Percentiles rank a stretch among this genome's conserved stretches.
Conservation (phyloP, 202 grass and related monocot species). For the Setaria viridis region DNA sequence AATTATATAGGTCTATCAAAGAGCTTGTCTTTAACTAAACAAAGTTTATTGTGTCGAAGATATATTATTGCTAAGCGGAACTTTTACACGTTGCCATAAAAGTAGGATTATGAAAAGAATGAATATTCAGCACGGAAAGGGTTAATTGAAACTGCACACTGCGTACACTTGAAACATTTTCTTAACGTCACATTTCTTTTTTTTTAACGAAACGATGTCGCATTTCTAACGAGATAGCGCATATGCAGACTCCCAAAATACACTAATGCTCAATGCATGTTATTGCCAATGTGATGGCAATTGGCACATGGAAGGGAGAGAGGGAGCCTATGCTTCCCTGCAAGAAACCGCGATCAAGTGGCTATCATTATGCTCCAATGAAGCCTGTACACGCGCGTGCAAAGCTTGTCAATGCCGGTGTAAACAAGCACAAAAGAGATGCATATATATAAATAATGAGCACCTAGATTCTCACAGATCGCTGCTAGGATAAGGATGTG, state of each 20-base stretch:
- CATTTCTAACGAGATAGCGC: background rate
- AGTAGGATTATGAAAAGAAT: background rate
- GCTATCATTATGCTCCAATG: constrained; percentile 43
- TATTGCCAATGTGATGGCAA: background rate
- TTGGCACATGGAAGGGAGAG: background rate
- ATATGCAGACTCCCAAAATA: constrained; percentile 17
- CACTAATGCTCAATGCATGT: constrained; percentile 7
- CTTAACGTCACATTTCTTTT: background rate
- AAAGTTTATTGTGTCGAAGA: too few relatives aligned
- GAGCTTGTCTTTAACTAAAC: too few relatives aligned
- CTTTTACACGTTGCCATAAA: background rate
- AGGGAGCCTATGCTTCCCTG: constrained; percentile 41
- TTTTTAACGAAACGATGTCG: too few relatives aligned
- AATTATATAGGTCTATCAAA: too few relatives aligned
- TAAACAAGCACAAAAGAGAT: constrained; percentile 29
- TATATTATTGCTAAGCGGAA: background rate
- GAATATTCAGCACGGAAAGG: background rate
- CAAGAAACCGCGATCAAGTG: constrained; percentile 51
- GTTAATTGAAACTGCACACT: background rate
- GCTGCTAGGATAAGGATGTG: constrained; percentile 53
- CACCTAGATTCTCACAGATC: constrained; percentile 47
- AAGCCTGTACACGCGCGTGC: constrained; percentile 25
- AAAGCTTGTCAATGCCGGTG: constrained; percentile 18
- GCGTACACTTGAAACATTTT: background rate
- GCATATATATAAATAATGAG: constrained; percentile 29